phyloP scores from a whole-genome alignment of 305 asterid genomes.

The Petunia hybrid region DNA sequence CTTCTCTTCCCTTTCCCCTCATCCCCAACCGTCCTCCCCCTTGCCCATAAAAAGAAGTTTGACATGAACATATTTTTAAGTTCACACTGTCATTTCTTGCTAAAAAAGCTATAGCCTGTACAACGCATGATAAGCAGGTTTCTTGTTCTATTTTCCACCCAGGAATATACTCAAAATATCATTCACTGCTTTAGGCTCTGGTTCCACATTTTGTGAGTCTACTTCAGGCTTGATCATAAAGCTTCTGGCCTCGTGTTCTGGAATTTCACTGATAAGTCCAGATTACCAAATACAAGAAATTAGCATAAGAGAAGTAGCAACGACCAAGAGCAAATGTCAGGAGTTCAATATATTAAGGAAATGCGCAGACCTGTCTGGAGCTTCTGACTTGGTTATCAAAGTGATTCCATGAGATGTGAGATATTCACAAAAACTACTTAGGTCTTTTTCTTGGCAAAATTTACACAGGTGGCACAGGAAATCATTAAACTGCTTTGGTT shows the following conservation, averaged over 20 bases:
- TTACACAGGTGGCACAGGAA: conserved; percentile 61
- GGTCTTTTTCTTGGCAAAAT: conserved; percentile 62
- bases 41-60: neutral
- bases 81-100: conserved; percentile 5
- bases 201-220: conserved; percentile 39
- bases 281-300: conserved; percentile 19
- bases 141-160: conserved; percentile 36
- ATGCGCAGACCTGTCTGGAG: conserved; percentile 71
- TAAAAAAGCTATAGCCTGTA: neutral
- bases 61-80: neutral
- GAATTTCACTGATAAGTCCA: conserved; percentile 56
- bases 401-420: conserved; percentile 55
- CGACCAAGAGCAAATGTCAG: conserved; percentile 1
- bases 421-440: conserved; percentile 53
- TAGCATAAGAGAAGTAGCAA: neutral
- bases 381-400: conserved; percentile 78
- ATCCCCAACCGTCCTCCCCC: neutral
- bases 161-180: conserved; percentile 34
- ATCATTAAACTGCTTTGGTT: conserved; percentile 83
- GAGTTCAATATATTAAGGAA: conserved; percentile 15
- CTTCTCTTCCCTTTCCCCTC: neutral
- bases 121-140: conserved; percentile 13
- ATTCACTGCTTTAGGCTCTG: conserved; percentile 36
- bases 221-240: conserved; percentile 51
- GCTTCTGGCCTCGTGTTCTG: conserved; percentile 64